Evolutionary conservation across 2,329 filamentous ascomycete genomes (phyloP).

Genomic region (Talaromyces islandicus): DNA sequence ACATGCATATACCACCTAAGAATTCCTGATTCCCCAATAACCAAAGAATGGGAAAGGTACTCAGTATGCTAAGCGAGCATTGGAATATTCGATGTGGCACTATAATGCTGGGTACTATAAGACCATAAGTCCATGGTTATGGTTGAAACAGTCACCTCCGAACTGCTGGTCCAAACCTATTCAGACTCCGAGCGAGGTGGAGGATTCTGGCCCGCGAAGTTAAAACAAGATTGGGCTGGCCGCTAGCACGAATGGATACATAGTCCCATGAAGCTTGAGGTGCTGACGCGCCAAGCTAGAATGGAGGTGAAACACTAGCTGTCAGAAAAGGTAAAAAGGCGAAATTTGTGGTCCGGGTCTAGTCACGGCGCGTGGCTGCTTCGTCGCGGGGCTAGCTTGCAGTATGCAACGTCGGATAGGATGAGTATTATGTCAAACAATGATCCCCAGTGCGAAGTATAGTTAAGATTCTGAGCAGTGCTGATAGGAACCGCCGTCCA

Average conservation of each 20-base stretch:
- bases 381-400: neutral
- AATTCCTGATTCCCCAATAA: neutral
- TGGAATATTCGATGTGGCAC: neutral
- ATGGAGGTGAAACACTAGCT: neutral
- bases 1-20: neutral
- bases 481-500: neutral
- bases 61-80: neutral
- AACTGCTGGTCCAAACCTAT: neutral
- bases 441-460: neutral
- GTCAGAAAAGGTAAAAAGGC: neutral
- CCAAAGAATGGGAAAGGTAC: neutral
- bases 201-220: neutral
- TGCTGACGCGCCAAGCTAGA: neutral
- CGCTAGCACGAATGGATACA: neutral
- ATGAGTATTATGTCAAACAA: neutral
- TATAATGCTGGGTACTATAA: neutral
- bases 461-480: neutral
- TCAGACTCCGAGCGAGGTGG: neutral
- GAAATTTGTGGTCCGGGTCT: neutral
- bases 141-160: neutral
- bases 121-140: neutral
- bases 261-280: neutral
- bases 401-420: neutral
- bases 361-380: neutral
- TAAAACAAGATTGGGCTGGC: neutral